Conservation (phyloP, 2,329 filamentous ascomycete species). For the Passalora sequoiae region DNA sequence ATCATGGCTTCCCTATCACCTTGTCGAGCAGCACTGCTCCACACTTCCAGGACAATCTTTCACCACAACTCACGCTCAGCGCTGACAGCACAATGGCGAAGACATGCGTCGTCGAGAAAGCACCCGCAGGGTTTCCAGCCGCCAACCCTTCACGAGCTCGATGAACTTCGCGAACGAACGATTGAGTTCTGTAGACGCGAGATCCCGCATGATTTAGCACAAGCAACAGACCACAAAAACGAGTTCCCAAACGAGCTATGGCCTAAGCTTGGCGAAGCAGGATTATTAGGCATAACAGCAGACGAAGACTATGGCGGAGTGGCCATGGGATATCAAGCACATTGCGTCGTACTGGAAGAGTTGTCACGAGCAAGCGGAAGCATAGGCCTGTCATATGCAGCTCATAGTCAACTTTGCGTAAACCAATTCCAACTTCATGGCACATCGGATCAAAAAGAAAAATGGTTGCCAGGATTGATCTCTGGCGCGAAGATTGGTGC, state of each 20-base stretch:
- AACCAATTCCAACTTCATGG: conserved; percentile 95
- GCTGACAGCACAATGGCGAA: conserved; percentile 19
- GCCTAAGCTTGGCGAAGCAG: conserved; percentile 86
- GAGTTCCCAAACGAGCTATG: conserved; percentile 88
- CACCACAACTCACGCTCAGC: conserved; percentile 6
- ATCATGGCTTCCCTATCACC: conserved; percentile 22
- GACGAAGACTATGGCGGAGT: conserved; percentile 88
- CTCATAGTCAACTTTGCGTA: conserved; percentile 91
- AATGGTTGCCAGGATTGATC: conserved; percentile 74
- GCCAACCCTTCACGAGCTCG: conserved; percentile 66
- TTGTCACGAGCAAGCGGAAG: conserved; percentile 74
- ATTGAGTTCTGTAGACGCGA: conserved; percentile 85
- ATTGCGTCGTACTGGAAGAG: conserved; percentile 94
- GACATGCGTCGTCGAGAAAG: conserved; percentile 58
- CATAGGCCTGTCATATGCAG: conserved; percentile 87
- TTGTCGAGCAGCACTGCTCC: conserved; percentile 26
- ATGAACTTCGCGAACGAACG: conserved; percentile 75
- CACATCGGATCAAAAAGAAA: conserved; percentile 68
- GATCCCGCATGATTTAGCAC: conserved; percentile 76
- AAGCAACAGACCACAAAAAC: conserved; percentile 77
- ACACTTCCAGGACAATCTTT: conserved; percentile 9
- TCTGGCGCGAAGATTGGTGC: conserved; percentile 77
- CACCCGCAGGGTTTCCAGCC: conserved; percentile 63
- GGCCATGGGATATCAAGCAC: conserved; percentile 91
- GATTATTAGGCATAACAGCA: conserved; percentile 84